phyloP scores from a whole-genome alignment of 352 stramenopile species.

The Phytopythium montanum region DNA sequence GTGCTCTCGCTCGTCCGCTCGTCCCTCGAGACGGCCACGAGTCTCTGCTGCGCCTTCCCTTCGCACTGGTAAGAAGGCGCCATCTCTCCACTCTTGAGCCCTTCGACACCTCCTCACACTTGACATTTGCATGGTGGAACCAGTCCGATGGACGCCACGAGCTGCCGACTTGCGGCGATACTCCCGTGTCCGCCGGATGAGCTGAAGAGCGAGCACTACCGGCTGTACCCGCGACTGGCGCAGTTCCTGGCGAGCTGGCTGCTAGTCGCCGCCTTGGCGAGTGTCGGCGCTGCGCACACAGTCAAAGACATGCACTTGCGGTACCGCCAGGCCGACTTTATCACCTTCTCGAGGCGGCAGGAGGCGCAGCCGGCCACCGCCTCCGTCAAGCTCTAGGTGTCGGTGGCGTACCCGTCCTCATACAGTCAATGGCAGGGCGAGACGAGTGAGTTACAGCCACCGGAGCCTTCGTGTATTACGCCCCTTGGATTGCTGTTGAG shows the following conservation, averaged over 20 bases:
- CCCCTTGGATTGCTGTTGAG: not conserved
- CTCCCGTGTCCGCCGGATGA: slow-evolving; percentile 35
- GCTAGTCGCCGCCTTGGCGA: slow-evolving; percentile 37
- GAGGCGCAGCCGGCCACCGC: slow-evolving; percentile 1
- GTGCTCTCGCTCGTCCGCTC: slow-evolving; percentile 39
- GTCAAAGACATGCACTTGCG: slow-evolving; percentile 37
- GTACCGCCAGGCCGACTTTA: slow-evolving; percentile 32
- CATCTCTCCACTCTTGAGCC: no score
- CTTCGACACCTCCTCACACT: not conserved
- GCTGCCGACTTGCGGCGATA: slow-evolving; percentile 33
- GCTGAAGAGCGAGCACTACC: slow-evolving; percentile 24
- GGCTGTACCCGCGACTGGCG: slow-evolving; percentile 30
- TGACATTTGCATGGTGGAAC: not conserved
- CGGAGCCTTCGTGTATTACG: not conserved
- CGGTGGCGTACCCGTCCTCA: no score
- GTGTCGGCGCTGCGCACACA: slow-evolving; percentile 29
- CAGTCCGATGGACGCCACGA: slow-evolving; percentile 35
- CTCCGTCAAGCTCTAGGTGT: slow-evolving; percentile 10
- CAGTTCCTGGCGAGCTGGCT: slow-evolving; percentile 43
- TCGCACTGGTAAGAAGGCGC: no score
- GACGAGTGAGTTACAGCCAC: not conserved
- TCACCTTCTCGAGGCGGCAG: slow-evolving; percentile 33
- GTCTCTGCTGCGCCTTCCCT: slow-evolving; percentile 52
- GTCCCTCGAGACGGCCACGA: slow-evolving; percentile 36
- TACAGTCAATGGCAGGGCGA: not conserved